Conservation (phyloP, 495 filamentous ascomycete species). For the Lentithecium fluviatile region DNA sequence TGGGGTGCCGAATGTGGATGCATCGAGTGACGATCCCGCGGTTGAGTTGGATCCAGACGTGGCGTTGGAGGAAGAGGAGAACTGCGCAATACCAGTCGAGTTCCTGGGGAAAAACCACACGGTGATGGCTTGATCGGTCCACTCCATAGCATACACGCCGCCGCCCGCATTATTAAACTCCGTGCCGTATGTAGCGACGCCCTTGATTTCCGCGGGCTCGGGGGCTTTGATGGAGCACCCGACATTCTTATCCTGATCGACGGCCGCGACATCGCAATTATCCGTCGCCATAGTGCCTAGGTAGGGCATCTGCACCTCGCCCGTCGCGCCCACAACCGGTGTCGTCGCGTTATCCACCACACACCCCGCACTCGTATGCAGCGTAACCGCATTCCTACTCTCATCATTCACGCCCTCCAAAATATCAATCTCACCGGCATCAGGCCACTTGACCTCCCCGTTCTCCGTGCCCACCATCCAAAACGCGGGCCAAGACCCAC, state of each 20-base stretch:
- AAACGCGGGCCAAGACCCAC: conserved; percentile 40
- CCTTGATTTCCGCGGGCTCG: neutral
- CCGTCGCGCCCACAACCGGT: neutral
- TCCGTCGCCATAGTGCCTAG: conserved; percentile 23
- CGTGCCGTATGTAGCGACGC: conserved; percentile 51
- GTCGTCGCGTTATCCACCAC: conserved; percentile 20
- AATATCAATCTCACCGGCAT: conserved; percentile 47
- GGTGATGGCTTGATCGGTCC: conserved; percentile 26
- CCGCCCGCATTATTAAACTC: conserved; percentile 36
- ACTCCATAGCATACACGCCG: conserved; percentile 38
- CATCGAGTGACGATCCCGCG: conserved; percentile 28
- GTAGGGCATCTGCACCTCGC: neutral
- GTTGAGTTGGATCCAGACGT: too few species aligned
- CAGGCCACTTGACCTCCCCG: conserved; percentile 54
- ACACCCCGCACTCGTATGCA: conserved; percentile 40
- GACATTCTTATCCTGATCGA: conserved; percentile 27
- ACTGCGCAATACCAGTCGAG: too few species aligned
- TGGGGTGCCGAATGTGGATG: conserved; percentile 28
- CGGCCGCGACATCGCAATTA: conserved; percentile 36
- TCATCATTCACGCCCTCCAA: conserved; percentile 40
- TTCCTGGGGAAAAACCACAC: conserved; percentile 36
- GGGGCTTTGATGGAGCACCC: conserved; percentile 35
- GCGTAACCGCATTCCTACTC: conserved; percentile 36
- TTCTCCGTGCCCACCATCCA: conserved; percentile 35
- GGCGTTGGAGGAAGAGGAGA: conserved; percentile 3